A percentile compares a stretch with the other conserved stretches of the same genome.
Conservation (phyloP, 495 filamentous ascomycete genomes). For the Trichoderma parareesei region DNA sequence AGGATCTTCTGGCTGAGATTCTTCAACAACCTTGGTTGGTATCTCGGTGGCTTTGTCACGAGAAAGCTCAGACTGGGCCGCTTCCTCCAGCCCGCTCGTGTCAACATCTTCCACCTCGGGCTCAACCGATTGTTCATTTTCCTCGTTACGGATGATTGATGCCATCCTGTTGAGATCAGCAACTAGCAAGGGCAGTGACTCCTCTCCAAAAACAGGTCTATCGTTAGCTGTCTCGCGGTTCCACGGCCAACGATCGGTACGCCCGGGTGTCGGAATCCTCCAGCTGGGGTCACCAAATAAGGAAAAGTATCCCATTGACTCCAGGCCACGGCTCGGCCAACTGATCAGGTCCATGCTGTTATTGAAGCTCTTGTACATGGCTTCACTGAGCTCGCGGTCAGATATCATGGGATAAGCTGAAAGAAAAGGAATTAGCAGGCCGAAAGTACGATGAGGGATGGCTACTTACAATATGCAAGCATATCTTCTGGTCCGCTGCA, state of each 20-base stretch:
- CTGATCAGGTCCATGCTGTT: not conserved
- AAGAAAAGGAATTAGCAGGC: no score
- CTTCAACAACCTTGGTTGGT: no score
- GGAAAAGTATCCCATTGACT: not conserved
- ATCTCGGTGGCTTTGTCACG: no score
- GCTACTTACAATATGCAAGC: not conserved
- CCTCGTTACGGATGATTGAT: no score
- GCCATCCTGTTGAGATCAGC: no score
- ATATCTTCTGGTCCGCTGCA: not conserved
- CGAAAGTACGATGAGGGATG: no score
- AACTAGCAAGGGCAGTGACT: no score
- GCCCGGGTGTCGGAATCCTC: not conserved
- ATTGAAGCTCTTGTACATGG: conserved; percentile 1
- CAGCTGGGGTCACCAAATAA: not conserved
- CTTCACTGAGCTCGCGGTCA: not conserved
- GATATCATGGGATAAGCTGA: not conserved
- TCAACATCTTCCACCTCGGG: no score
- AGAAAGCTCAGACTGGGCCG: no score
- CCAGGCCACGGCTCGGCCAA: not conserved
- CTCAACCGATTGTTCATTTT: no score
- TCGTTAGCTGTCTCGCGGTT: not conserved
- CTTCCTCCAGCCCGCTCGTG: no score
- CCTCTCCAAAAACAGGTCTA: not conserved
- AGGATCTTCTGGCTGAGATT: no score
- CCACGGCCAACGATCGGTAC: not conserved